Percentiles rank a stretch among this genome's conserved stretches.
Evolutionary conservation across 202 grass and related monocot genomes (phyloP).

Genomic region (Dendrocalamus latiflorus): DNA sequence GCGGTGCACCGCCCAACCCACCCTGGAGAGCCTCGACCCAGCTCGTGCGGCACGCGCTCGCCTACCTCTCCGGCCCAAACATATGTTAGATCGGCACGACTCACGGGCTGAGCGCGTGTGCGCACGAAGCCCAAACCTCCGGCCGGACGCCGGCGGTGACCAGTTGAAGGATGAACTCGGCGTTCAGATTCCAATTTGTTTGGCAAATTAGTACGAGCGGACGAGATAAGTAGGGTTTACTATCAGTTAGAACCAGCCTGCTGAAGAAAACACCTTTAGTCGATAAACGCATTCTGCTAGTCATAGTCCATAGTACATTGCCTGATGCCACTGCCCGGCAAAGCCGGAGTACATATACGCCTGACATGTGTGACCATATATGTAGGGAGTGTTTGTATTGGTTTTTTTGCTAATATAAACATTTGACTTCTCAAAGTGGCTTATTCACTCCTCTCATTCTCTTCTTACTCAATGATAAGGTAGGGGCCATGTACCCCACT

Average conservation of each 20-base stretch:
- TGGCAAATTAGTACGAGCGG: not conserved
- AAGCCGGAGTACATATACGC: not conserved
- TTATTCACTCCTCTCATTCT: no score
- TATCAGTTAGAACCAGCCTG: not conserved
- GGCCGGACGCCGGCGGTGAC: not conserved
- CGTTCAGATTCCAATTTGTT: not conserved
- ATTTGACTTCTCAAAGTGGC: accelerated
- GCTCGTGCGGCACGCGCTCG: not conserved
- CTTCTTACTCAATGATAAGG: no score
- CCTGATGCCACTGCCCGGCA: not conserved
- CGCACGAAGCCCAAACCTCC: not conserved
- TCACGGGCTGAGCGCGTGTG: not conserved
- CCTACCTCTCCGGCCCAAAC: not conserved
- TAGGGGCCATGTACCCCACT: no score
- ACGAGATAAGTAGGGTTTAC: not conserved
- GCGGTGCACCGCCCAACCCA: no score
- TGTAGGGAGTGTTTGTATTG: no score
- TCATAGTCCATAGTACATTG: not conserved
- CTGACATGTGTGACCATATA: not conserved
- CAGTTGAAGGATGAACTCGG: not conserved
- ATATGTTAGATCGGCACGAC: not conserved
- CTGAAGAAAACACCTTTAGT: not conserved
- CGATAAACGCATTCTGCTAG: not conserved
- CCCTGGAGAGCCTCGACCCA: not conserved
- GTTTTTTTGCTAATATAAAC: no score